Conservation (phyloP, 2,329 filamentous ascomycete genomes). For the Dactylonectria macrodidyma region DNA sequence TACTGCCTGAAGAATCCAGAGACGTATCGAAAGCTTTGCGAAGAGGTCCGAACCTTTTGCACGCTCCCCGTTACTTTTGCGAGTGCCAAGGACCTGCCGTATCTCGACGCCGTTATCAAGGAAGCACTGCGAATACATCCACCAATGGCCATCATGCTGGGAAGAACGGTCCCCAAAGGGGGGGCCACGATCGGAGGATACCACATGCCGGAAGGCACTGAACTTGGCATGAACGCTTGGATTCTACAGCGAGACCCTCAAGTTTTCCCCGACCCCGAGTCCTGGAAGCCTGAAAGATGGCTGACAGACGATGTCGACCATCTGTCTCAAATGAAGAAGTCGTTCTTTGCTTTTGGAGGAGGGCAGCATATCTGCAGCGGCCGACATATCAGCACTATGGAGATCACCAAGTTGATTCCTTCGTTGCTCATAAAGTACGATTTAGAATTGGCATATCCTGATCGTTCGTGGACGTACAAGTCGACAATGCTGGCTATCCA, state of each 20-base stretch:
- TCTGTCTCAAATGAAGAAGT: not conserved
- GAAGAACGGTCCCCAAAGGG: not conserved
- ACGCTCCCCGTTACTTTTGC: not conserved
- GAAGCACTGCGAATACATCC: not conserved
- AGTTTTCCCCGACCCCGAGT: not conserved
- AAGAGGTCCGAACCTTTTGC: not conserved
- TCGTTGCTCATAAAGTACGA: not conserved
- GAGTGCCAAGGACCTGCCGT: not conserved
- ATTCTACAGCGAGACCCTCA: not conserved
- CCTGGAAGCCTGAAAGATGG: too few species aligned
- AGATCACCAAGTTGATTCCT: not conserved
- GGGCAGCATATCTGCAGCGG: conserved; percentile 16
- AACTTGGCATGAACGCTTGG: not conserved
- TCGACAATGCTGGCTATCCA: too few species aligned
- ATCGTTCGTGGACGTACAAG: too few species aligned
- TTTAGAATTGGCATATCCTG: too few species aligned
- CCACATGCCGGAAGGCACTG: not conserved
- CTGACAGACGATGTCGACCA: too few species aligned
- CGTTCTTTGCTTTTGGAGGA: conserved; percentile 13
- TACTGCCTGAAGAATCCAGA: not conserved
- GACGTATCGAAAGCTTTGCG: not conserved
- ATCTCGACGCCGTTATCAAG: not conserved
- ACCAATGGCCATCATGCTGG: not conserved
- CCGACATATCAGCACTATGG: not conserved
- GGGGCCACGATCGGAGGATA: not conserved